Evolutionary conservation across 1,139 yeast genomes (phyloP).

Genomic region (Candida dubliniensis): DNA sequence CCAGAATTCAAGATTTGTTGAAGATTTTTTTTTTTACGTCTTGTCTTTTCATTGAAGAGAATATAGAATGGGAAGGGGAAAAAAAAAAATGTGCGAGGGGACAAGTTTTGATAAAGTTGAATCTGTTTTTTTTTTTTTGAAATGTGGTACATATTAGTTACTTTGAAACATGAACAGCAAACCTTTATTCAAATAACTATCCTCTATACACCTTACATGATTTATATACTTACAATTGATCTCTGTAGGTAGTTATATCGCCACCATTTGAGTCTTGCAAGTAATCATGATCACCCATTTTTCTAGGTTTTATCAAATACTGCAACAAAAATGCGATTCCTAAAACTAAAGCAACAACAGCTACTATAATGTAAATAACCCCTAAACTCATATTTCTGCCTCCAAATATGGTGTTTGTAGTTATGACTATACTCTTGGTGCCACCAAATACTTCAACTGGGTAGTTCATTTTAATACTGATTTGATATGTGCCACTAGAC

Average conservation of each 20-base stretch:
- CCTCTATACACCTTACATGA: neutral
- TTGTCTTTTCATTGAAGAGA: neutral
- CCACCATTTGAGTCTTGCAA: conserved; percentile 26
- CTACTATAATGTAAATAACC: conserved; percentile 65
- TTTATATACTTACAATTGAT: conserved; percentile 22
- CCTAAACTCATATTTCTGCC: conserved; percentile 72
- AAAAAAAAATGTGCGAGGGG: too few relatives aligned
- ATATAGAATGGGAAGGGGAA: too few relatives aligned
- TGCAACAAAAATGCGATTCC: conserved; percentile 48
- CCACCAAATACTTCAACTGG: conserved; percentile 73
- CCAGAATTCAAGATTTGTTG: neutral
- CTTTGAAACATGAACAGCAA: neutral
- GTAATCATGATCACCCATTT: conserved; percentile 47
- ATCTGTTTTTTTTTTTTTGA: neutral
- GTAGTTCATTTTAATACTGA: conserved; percentile 63
- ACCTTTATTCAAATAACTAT: neutral
- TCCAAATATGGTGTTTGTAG: conserved; percentile 68
- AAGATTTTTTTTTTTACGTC: neutral
- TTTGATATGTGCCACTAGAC: conserved; percentile 57
- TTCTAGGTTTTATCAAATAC: conserved; percentile 47
- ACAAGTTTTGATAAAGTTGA: neutral
- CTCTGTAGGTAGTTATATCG: conserved; percentile 22
- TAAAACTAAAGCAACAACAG: conserved; percentile 49
- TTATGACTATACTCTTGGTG: conserved; percentile 61
- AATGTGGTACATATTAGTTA: neutral